Evolutionary conservation across 768 basidiomycete genomes (phyloP), one percentile per base, ranked within the genome.

Genomic region (Cyclocybe cylindracea): DNA sequence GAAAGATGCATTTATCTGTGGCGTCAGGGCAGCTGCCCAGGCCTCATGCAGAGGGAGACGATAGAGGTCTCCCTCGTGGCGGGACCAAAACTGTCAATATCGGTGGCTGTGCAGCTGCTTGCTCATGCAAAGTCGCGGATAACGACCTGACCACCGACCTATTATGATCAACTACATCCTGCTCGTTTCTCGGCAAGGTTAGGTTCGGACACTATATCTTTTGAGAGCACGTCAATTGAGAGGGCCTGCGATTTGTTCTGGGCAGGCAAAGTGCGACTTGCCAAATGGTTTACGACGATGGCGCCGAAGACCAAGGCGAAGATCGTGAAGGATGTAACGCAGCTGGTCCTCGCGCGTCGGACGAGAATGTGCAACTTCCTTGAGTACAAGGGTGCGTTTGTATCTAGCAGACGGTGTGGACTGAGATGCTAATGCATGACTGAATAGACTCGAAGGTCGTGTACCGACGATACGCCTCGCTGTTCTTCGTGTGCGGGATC

Each of bases 351-450:
- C 41, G 95, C 94, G 41, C 83, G 97, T 42, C 82, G 97, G 56
- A 96, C 97, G 50, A 82, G 94, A 57, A 98, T 97, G 95, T 98
- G 95, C 70, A 99, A 99, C 73, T 94, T 99, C 66, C 72, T 99
- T 48, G 97, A 99, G 70, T 98, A 98, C 80, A 98, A 98, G 78
- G 96, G 96, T 93, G 55, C 59, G 82, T 61, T 29, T 38, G 46
- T 39, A 37, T 10, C 18, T 34, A 46, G 39, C 49, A 24, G 14
- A 19, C 13, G 9, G 38, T 43, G 18, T 32, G 10, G 4, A 40
- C 19, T 29, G 11, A 24, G 13, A 43, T 43, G 13, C 51, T 38
- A 35, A 45, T 31, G 32, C 11, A 40, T 14, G 29, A 35, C 39
- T 91, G 73, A 79, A 84, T 69, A 82, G 91, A 66, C 86, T 87